phyloP scores from a whole-genome alignment of 2,329 filamentous ascomycete genomes.

The Achaetomium macrosporum region DNA sequence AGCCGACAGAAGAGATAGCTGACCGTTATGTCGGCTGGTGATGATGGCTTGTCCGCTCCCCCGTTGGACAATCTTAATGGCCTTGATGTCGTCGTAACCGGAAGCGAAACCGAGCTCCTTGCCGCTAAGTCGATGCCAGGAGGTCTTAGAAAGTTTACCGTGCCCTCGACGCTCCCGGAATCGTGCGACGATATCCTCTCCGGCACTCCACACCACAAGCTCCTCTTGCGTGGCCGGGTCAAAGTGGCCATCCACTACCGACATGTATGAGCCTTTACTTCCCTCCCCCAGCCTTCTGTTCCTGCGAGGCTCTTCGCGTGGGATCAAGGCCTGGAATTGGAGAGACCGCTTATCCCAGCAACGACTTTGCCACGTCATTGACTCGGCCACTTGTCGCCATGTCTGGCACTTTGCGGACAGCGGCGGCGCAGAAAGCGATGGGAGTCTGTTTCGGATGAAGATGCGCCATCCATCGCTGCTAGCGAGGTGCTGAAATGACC shows the following conservation, averaged over 20 bases:
- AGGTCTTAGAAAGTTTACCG: slow-evolving; percentile 7
- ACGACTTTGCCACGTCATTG: slow-evolving; percentile 45
- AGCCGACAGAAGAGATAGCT: slow-evolving; percentile 40
- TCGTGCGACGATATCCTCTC: slow-evolving; percentile 45
- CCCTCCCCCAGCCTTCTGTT: slow-evolving; percentile 19
- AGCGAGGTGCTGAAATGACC: slow-evolving; percentile 35
- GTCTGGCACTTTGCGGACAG: slow-evolving; percentile 24
- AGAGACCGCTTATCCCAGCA: slow-evolving; percentile 47
- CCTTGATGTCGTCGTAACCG: slow-evolving; percentile 46
- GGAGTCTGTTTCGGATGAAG: slow-evolving; percentile 43
- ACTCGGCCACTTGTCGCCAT: slow-evolving; percentile 39
- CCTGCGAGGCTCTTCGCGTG: slow-evolving; percentile 16
- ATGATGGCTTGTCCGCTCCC: slow-evolving; percentile 33
- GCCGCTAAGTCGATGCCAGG: slow-evolving; percentile 38
- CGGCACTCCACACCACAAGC: slow-evolving; percentile 45
- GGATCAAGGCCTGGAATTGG: slow-evolving; percentile 33
- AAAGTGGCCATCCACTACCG: slow-evolving; percentile 42
- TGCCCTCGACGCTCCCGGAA: slow-evolving; percentile 29
- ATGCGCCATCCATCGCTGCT: slow-evolving; percentile 40
- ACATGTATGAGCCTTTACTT: slow-evolving; percentile 40
- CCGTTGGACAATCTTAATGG: slow-evolving; percentile 39
- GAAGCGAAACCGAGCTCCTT: slow-evolving; percentile 34
- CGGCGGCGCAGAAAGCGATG: slow-evolving; percentile 31
- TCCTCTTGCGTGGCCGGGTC: slow-evolving; percentile 36
- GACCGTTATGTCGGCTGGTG: slow-evolving; percentile 46